Conservation (phyloP, 768 basidiomycete genomes). For the Phaffia tasmanica region DNA sequence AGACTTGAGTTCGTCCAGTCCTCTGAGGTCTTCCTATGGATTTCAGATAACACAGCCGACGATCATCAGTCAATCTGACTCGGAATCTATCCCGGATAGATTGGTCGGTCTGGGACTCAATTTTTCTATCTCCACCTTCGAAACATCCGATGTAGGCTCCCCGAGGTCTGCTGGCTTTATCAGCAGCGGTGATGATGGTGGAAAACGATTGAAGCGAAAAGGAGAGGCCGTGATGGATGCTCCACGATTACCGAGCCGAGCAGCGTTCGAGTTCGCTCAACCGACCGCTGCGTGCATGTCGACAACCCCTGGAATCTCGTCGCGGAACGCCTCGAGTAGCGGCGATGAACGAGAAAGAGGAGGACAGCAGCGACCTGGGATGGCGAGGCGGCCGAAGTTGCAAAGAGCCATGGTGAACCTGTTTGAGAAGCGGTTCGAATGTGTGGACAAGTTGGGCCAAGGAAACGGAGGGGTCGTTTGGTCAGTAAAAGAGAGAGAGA, state of each 20-base stretch:
- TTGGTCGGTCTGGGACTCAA: neutral
- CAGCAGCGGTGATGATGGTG: neutral
- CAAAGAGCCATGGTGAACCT: constrained; percentile 11
- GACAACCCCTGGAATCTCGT: too few species aligned
- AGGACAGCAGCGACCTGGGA: neutral
- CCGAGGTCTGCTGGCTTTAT: too few species aligned
- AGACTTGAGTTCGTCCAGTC: neutral
- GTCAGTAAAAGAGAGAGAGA: constrained; percentile 6
- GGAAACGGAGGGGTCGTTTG: constrained; percentile 18
- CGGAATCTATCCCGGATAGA: neutral
- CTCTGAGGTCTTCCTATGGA: neutral
- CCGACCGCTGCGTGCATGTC: neutral
- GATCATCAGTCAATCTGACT: neutral
- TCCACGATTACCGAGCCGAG: neutral
- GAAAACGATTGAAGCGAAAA: constrained; percentile 12
- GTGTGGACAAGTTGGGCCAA: constrained; percentile 8
- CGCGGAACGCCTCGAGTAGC: too few species aligned
- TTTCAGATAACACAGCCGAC: neutral
- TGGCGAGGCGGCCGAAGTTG: neutral
- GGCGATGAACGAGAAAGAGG: too few species aligned
- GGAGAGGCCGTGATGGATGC: constrained; percentile 1
- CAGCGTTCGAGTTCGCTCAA: neutral
- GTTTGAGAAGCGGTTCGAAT: constrained; percentile 9
- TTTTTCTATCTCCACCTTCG: neutral
- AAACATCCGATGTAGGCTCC: too few species aligned